Conservation (phyloP, 768 basidiomycete genomes). For the Suillus placidus region DNA sequence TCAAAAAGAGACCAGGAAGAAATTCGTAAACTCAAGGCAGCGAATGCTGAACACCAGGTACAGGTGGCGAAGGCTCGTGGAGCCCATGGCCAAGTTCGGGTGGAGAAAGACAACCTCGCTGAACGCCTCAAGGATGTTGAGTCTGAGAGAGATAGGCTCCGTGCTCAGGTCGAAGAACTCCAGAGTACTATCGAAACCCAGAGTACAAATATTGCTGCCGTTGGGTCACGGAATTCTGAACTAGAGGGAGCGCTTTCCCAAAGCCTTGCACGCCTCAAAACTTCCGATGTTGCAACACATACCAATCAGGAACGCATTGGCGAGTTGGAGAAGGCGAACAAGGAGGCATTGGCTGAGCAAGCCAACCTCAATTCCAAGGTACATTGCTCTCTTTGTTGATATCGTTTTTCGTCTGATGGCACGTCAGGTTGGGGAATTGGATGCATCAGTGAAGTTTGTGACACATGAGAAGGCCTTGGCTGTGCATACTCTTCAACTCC, state of each 20-base stretch:
- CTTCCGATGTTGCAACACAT: slow-evolving; percentile 70
- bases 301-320: slow-evolving; percentile 59
- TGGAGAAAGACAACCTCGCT: slow-evolving; percentile 74
- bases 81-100: slow-evolving; percentile 75
- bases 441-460: slow-evolving; percentile 57
- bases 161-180: slow-evolving; percentile 55
- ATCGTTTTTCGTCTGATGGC: slow-evolving; percentile 11
- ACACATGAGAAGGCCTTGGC: slow-evolving; percentile 66
- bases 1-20: slow-evolving; percentile 71
- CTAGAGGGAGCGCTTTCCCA: slow-evolving; percentile 75
- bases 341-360: slow-evolving; percentile 58
- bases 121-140: slow-evolving; percentile 66
- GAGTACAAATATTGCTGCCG: slow-evolving; percentile 46
- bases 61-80: slow-evolving; percentile 78
- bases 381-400: slow-evolving; percentile 20
- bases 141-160: slow-evolving; percentile 64
- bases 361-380: slow-evolving; percentile 64
- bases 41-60: slow-evolving; percentile 70
- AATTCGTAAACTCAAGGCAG: slow-evolving; percentile 51
- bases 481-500: slow-evolving; percentile 47
- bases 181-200: slow-evolving; percentile 47
- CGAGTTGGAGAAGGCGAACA: slow-evolving; percentile 63
- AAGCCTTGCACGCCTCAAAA: slow-evolving; percentile 70
- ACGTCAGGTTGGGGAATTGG: slow-evolving; percentile 59
- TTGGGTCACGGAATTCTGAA: slow-evolving; percentile 57